Evolutionary conservation across 208 protist species (phyloP).

Genomic region (Acanthamoeba triangularis): DNA sequence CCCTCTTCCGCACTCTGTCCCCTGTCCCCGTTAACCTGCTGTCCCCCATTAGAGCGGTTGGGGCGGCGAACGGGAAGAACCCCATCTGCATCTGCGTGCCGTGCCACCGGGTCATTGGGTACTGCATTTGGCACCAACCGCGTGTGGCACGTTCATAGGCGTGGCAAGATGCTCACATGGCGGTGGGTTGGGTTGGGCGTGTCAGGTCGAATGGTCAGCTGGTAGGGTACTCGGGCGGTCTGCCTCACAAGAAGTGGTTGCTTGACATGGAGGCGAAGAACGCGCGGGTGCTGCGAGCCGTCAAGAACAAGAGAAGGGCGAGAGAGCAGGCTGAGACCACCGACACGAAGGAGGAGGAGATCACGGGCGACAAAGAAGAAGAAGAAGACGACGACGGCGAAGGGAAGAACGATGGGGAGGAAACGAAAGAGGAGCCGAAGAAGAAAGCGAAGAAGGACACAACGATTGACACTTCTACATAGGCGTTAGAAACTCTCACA

Average conservation of each 20-base stretch:
- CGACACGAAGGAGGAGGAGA: neutral
- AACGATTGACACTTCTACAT: too few species aligned
- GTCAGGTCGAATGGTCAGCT: neutral
- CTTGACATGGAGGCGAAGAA: slow-evolving; percentile 17
- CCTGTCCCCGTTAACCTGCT: neutral
- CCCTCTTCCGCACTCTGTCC: too few species aligned
- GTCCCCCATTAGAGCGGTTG: neutral
- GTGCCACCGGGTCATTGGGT: slow-evolving; percentile 55
- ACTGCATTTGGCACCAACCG: neutral
- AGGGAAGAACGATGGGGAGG: neutral
- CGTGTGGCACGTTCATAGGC: neutral
- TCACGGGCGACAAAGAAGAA: neutral
- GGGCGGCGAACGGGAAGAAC: slow-evolving; percentile 35
- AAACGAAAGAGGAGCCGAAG: neutral
- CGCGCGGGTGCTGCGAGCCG: neutral
- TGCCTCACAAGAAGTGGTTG: slow-evolving; percentile 26
- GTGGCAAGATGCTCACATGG: neutral
- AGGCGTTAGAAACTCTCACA: too few species aligned
- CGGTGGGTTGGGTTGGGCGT: neutral
- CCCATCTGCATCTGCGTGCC: slow-evolving; percentile 54
- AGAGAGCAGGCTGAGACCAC: neutral
- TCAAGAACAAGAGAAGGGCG: neutral
- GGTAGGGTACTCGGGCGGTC: slow-evolving; percentile 11
- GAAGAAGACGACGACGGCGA: neutral
- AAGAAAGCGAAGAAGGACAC: neutral